Base-by-base conservation (phyloP, 345 rosid species). In the Lepidium aucheri region DNA sequence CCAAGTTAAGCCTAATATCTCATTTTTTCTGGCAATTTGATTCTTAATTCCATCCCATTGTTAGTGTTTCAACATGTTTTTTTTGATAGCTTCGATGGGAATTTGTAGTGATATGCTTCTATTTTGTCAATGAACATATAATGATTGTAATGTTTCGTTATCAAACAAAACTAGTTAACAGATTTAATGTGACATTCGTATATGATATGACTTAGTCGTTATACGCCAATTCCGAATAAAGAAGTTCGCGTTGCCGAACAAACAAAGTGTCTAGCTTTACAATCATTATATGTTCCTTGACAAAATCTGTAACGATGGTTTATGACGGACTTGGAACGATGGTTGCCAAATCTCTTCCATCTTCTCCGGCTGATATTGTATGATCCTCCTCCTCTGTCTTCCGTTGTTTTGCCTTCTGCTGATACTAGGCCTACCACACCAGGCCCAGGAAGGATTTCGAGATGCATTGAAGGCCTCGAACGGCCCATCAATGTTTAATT, bases 1-100 rank as follows among this genome's bases (percentile, higher is more conserved):
- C 24, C 20, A 61, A 61, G 54, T 52, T 35, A 61, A 14, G 55
- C 22, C 50, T 63, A 16, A 35, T 53, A 30, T 60, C 61, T 69
- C 41, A 60, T 40, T 40, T 3, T 3, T 14, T 36, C 34, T 47
- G 18, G 13, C 64, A 35, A 34, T 44, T 55, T 67, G 46, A 20
- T 66, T 52, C 3, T 59, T 22, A 4, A 4, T 10, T 52, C 13
- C 17, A 41, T 41, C 55, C 9, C 61, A 44, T 6, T 69, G 40
- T 8, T 26, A 45, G 22, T 51, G 50, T 36, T 70, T 70, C 45
- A 15, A 16, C 36, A 15, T 69, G 60, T 24, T 11, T 42, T 60
- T 24, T 11, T 42, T 60, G 52, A 39, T 50, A 13, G 58, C 38
- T 14, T 60, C 54, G 18, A 9, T 44, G 54, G 59, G 69, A 14